phyloP scores from a whole-genome alignment of 129 eudicot genomes.

The Solidago caesia region DNA sequence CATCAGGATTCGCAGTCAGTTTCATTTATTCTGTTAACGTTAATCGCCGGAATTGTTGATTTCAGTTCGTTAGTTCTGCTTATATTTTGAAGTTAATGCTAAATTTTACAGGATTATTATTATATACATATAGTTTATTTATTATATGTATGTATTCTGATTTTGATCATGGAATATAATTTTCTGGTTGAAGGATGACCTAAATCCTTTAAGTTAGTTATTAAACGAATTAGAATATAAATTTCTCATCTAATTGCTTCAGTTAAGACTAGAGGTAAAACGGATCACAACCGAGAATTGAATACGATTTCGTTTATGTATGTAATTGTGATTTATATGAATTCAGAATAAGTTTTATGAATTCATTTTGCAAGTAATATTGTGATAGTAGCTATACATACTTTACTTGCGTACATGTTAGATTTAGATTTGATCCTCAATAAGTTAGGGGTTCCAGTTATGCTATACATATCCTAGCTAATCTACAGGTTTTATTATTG shows the following conservation, averaged over 20 bases:
- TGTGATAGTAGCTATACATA: background rate
- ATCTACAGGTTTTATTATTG: background rate
- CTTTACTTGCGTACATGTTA: background rate
- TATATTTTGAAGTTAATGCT: background rate
- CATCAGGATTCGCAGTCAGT: conserved; percentile 17
- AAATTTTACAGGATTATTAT: background rate
- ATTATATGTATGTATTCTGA: too few relatives aligned
- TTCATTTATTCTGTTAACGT: background rate
- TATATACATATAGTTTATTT: background rate
- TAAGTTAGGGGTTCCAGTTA: background rate
- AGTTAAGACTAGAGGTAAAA: background rate
- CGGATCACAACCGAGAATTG: background rate
- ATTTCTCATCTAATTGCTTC: too few relatives aligned
- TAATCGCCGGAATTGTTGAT: conserved; percentile 7
- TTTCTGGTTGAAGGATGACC: background rate
- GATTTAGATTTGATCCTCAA: background rate
- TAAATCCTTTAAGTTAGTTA: background rate
- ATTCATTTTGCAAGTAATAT: conserved; percentile 14
- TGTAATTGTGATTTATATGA: background rate
- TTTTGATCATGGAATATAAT: too few relatives aligned
- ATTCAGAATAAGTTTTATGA: conserved; percentile 3
- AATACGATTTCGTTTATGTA: background rate
- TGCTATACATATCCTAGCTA: background rate
- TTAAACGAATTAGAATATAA: background rate
- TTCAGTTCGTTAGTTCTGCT: conserved; percentile 2